These are phyloP conservation scores for Auricularia heimuer DNA, from an alignment of 768 basidiomycete genomes.

Conservation along the genomic window DNA sequence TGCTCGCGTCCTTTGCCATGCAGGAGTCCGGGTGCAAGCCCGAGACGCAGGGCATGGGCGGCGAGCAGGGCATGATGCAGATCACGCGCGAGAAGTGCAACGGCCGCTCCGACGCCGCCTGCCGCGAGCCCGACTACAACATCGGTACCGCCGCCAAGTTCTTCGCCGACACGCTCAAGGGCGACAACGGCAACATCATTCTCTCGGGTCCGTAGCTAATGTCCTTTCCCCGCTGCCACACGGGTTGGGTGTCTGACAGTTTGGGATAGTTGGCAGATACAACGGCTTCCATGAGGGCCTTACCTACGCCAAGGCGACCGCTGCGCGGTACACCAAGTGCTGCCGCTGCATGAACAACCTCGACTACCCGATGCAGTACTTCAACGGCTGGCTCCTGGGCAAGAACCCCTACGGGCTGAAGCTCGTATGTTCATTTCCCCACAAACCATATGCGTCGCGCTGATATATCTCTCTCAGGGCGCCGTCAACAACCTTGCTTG, in stretches of 20 bases:
- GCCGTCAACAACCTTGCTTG: background rate
- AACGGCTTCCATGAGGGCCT: background rate
- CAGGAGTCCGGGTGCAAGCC: slow-evolving; percentile 76
- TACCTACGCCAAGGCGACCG: background rate
- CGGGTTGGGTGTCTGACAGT: background rate
- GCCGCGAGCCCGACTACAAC: slow-evolving; percentile 49
- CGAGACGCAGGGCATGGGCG: slow-evolving; percentile 54
- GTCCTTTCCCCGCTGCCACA: background rate
- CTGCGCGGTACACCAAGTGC: background rate
- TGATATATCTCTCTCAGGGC: background rate
- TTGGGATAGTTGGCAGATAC: background rate
- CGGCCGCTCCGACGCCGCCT: slow-evolving; percentile 36
- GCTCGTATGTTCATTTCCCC: background rate
- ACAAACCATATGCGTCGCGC: background rate
- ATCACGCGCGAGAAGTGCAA: slow-evolving; percentile 69
- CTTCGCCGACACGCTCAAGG: slow-evolving; percentile 42
- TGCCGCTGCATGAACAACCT: background rate
- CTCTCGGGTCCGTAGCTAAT: background rate
- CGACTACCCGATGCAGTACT: slow-evolving; percentile 1
- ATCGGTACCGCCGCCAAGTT: slow-evolving; percentile 55
- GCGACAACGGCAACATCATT: slow-evolving; percentile 39
- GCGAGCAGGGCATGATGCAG: slow-evolving; percentile 81
- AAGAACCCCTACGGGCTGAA: background rate
- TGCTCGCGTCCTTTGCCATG: slow-evolving; percentile 82
- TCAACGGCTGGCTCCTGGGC: slow-evolving; percentile 1